phyloP scores from a whole-genome alignment of 2,329 filamentous ascomycete genomes.

The Ophiostoma quercus region DNA sequence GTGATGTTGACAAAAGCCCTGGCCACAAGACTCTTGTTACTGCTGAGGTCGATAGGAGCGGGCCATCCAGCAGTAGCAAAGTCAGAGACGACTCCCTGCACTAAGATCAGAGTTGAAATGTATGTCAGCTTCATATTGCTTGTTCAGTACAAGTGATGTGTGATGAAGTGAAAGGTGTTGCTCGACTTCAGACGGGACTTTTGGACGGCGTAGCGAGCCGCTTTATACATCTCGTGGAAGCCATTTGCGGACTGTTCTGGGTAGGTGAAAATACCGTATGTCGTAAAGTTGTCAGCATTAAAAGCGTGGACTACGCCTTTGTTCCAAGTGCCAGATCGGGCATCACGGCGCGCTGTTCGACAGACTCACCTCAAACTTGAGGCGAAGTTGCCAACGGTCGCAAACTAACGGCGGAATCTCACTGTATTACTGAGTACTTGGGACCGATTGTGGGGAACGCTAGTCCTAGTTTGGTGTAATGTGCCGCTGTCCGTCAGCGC shows the following conservation, averaged over 20 bases:
- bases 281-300: background rate
- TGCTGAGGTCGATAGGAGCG: background rate
- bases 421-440: background rate
- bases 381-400: background rate
- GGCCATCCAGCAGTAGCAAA: background rate
- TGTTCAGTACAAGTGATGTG: background rate
- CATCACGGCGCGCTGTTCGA: background rate
- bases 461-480: constrained; percentile 1
- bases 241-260: background rate
- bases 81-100: background rate
- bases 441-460: background rate
- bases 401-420: background rate
- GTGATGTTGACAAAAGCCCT: background rate
- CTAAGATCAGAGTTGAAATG: background rate
- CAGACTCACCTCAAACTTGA: background rate
- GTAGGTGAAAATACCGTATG: background rate
- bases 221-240: background rate
- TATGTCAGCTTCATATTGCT: background rate
- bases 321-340: background rate
- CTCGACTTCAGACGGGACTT: background rate
- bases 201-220: background rate
- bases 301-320: background rate
- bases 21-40: background rate
- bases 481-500: background rate
- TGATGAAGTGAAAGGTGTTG: background rate